Percentiles rank a stretch among this genome's conserved stretches.
Evolutionary conservation across 192 early-diverging fungal species (phyloP).

Genomic region (Umbelopsis isabellina): DNA sequence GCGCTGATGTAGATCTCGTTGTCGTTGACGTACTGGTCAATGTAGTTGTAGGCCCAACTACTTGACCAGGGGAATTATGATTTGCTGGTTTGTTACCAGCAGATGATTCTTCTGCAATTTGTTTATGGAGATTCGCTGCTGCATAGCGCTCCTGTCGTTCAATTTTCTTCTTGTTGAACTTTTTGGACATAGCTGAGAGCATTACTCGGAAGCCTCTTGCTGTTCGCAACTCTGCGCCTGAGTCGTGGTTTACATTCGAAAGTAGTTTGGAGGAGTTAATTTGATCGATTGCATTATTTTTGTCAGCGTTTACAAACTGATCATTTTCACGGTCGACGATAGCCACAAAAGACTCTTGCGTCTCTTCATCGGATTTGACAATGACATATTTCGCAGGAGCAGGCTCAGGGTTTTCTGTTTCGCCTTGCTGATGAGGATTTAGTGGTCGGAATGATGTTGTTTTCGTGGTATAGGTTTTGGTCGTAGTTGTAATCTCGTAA

Average conservation of each 20-base stretch:
- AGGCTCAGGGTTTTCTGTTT: conserved; percentile 8
- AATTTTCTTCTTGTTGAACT: conserved; percentile 44
- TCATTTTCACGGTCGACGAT: conserved; percentile 21
- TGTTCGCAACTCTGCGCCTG: not conserved
- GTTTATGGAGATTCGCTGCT: conserved; percentile 1
- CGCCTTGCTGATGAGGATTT: conserved; percentile 8
- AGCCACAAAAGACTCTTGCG: conserved; percentile 41
- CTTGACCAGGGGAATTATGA: not conserved
- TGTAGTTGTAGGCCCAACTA: conserved; percentile 25
- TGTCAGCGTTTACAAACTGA: not conserved
- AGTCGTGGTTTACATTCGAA: not conserved
- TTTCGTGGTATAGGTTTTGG: conserved; percentile 27
- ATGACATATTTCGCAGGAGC: conserved; percentile 32
- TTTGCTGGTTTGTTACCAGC: not conserved
- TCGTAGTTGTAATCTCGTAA: conserved; percentile 39
- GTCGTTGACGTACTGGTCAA: conserved; percentile 28
- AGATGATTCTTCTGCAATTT: conserved; percentile 10
- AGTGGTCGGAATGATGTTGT: conserved; percentile 40
- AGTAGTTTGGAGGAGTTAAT: not conserved
- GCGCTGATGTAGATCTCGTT: not conserved
- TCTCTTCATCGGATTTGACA: conserved; percentile 34
- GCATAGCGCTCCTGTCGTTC: conserved; percentile 32
- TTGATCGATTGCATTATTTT: not conserved
- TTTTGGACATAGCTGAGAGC: conserved; percentile 53
- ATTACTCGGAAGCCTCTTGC: conserved; percentile 44